Percentiles rank a stretch among this genome's conserved stretches.
Evolutionary conservation across 345 rosid genomes (phyloP).

Genomic region (Turnera subulata): DNA sequence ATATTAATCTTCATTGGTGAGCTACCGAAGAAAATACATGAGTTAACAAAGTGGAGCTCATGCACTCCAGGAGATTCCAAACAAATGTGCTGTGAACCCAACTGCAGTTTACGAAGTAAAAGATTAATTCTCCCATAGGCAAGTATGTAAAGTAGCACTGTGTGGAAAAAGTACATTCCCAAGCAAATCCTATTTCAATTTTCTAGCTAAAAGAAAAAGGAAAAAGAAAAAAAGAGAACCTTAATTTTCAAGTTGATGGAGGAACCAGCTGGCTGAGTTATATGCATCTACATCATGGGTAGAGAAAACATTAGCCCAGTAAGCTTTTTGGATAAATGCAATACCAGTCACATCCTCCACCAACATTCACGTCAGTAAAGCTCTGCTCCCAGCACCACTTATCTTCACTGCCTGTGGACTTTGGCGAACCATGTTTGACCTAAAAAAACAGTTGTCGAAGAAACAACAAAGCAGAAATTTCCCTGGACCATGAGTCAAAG

Average conservation of each 20-base stretch:
- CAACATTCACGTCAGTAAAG: constrained; percentile 62
- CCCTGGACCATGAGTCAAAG: constrained; percentile 95
- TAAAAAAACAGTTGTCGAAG: constrained; percentile 29
- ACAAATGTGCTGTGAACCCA: constrained; percentile 74
- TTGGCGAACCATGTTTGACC: constrained; percentile 56
- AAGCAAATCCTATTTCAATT: no score
- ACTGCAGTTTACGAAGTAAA: constrained; percentile 51
- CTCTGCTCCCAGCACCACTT: constrained; percentile 90
- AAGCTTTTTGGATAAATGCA: constrained; percentile 78
- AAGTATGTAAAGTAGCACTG: no score
- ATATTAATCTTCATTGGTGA: constrained; percentile 60
- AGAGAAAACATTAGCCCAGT: constrained; percentile 67
- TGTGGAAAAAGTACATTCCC: no score
- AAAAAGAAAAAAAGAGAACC: no score
- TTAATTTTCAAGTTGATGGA: constrained; percentile 58
- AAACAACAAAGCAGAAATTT: constrained; percentile 88
- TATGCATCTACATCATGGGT: constrained; percentile 78
- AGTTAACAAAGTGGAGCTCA: constrained; percentile 66
- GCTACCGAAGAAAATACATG: constrained; percentile 83
- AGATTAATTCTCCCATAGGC: background rate
- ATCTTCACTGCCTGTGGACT: constrained; percentile 47
- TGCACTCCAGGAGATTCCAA: constrained; percentile 73
- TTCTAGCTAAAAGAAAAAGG: no score
- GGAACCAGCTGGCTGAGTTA: constrained; percentile 58
- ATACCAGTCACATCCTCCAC: constrained; percentile 66